phyloP scores from a whole-genome alignment of 768 basidiomycete species.

The Mycena galericulata region DNA sequence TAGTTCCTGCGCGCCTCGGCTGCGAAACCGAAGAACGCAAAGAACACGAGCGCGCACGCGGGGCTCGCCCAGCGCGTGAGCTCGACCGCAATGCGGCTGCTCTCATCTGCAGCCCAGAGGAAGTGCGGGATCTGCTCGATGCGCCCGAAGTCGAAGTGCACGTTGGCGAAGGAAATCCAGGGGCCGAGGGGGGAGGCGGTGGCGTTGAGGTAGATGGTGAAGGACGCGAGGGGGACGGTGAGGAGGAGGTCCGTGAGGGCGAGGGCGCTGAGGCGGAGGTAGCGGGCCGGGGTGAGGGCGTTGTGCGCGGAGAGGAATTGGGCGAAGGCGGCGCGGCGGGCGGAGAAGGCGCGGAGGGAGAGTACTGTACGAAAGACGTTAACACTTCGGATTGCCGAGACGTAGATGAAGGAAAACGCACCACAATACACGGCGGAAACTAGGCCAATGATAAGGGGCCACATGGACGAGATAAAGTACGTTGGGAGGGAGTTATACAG shows the following conservation, averaged over 20 bases:
- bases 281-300: slow-evolving; percentile 36
- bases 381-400: slow-evolving; percentile 20
- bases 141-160: slow-evolving; percentile 53
- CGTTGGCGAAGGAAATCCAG: slow-evolving; percentile 43
- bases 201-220: slow-evolving; percentile 33
- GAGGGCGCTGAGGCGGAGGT: slow-evolving; percentile 53
- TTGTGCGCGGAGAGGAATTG: slow-evolving; percentile 56
- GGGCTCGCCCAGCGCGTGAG: slow-evolving; percentile 55
- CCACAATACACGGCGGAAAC: slow-evolving; percentile 51
- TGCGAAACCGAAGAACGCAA: slow-evolving; percentile 66
- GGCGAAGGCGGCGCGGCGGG: slow-evolving; percentile 56
- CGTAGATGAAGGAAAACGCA: slow-evolving; percentile 26
- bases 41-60: slow-evolving; percentile 61
- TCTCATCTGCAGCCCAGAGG: slow-evolving; percentile 45
- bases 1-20: slow-evolving; percentile 47
- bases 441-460: slow-evolving; percentile 55
- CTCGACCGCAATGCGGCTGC: slow-evolving; percentile 42
- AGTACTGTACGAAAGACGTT: slow-evolving; percentile 29
- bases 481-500: slow-evolving; percentile 61
- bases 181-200: slow-evolving; percentile 26
- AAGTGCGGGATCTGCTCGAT: slow-evolving; percentile 46
- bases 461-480: slow-evolving; percentile 55
- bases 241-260: slow-evolving; percentile 47
- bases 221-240: slow-evolving; percentile 47
- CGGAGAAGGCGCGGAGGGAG: slow-evolving; percentile 55